Evolutionary conservation across 257 asterid species (phyloP).

Genomic region (Solanum pennellii): DNA sequence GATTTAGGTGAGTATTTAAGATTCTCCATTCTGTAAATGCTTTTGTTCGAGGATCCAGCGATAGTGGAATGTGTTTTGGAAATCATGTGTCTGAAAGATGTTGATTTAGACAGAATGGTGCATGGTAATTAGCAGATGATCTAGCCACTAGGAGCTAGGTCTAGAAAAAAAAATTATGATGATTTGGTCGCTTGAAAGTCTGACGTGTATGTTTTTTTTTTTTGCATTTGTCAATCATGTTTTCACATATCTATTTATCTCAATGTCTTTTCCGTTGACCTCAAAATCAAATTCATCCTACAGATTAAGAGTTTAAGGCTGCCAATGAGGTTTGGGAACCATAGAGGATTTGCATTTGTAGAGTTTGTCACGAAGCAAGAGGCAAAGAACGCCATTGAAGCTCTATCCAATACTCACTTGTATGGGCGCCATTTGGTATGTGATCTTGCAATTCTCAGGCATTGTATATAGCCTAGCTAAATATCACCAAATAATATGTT

Average conservation of each 20-base stretch:
- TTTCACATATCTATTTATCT: neutral
- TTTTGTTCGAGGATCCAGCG: neutral
- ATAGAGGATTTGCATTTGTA: slow-evolving; percentile 88
- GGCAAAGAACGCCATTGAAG: slow-evolving; percentile 70
- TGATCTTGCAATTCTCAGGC: neutral
- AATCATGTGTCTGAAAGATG: neutral
- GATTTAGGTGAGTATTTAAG: neutral
- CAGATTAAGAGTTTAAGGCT: slow-evolving; percentile 84
- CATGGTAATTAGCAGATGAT: neutral
- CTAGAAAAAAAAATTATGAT: neutral
- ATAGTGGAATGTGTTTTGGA: neutral
- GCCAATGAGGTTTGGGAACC: slow-evolving; percentile 72
- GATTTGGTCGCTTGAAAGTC: neutral
- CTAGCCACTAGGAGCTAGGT: neutral
- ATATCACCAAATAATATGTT: neutral
- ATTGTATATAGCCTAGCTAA: neutral
- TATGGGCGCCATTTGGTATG: slow-evolving; percentile 98
- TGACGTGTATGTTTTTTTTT: neutral
- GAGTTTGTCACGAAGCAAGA: slow-evolving; percentile 89
- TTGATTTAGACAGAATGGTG: neutral
- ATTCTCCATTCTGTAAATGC: neutral
- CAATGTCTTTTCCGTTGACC: neutral
- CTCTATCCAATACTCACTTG: slow-evolving; percentile 79
- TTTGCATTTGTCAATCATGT: neutral
- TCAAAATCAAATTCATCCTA: neutral